Evolutionary conservation across 192 early-diverging fungal species (phyloP).

Genomic region (Entomortierella chlamydospora): DNA sequence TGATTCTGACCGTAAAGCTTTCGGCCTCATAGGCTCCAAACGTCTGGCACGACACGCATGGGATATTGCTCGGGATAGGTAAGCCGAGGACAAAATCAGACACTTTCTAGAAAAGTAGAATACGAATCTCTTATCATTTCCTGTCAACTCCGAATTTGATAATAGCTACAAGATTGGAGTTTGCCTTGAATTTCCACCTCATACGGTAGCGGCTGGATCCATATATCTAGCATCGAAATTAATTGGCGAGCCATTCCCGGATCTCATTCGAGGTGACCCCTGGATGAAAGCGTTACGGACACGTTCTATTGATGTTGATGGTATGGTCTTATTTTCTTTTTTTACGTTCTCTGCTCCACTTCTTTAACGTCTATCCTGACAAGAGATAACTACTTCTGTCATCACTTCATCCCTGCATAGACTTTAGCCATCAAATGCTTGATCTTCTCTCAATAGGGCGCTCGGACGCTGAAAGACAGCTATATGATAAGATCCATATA

Average conservation of each 20-base stretch:
- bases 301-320: conserved; percentile 68
- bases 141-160: not conserved
- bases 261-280: conserved; percentile 43
- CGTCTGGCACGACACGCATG: conserved; percentile 62
- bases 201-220: conserved; percentile 71
- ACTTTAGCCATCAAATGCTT: conserved; percentile 64
- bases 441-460: conserved; percentile 59
- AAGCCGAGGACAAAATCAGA: not conserved
- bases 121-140: not conserved
- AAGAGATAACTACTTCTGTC: not conserved
- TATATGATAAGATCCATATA: conserved; percentile 62
- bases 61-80: conserved; percentile 61
- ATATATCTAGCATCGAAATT: conserved; percentile 67
- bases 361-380: not conserved
- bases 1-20: not conserved
- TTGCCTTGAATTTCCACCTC: conserved; percentile 72
- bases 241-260: conserved; percentile 52
- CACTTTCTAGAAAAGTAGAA: not conserved
- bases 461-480: conserved; percentile 37
- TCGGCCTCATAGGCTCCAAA: conserved; percentile 49
- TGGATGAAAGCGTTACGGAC: conserved; percentile 64
- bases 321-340: conserved; percentile 31
- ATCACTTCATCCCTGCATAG: conserved; percentile 19
- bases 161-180: conserved; percentile 65
- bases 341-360: not conserved